Conservation (phyloP, 1,284 basidiomycete species). For the Pseudozyma tsukubaensis region DNA sequence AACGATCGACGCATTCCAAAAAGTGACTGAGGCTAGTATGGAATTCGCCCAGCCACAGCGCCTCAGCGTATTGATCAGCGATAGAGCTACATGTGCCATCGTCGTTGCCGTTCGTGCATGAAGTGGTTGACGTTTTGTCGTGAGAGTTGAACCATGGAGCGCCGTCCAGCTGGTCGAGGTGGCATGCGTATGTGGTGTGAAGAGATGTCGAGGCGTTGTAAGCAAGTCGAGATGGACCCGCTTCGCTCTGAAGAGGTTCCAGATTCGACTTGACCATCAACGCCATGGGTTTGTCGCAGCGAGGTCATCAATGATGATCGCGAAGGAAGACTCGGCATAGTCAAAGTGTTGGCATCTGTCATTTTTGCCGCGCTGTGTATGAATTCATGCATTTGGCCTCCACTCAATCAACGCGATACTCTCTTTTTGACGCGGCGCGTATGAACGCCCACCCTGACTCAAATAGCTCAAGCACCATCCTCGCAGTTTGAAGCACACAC, state of each 20-base stretch:
- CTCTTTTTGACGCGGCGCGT: not conserved
- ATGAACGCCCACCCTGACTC: not conserved
- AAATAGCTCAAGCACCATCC: not conserved
- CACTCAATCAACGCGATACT: slow-evolving; percentile 16
- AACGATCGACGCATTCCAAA: slow-evolving; percentile 30
- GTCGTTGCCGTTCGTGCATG: not conserved
- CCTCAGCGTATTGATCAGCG: slow-evolving; percentile 25
- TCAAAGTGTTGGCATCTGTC: slow-evolving; percentile 1
- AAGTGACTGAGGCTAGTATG: slow-evolving; percentile 43
- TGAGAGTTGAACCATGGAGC: slow-evolving; percentile 20
- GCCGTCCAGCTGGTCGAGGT: slow-evolving; percentile 25
- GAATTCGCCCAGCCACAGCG: slow-evolving; percentile 44
- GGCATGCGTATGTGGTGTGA: slow-evolving; percentile 16
- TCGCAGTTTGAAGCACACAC: not conserved
- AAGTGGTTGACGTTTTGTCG: not conserved
- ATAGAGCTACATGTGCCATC: slow-evolving; percentile 1
- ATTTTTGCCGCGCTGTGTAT: not conserved
- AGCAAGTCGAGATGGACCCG: slow-evolving; percentile 17
- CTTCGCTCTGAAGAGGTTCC: not conserved
- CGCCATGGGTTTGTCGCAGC: slow-evolving; percentile 11
- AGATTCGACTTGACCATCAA: not conserved
- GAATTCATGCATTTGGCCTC: slow-evolving; percentile 6
- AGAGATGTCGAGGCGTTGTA: not conserved
- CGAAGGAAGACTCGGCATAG: not conserved
- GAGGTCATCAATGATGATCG: not conserved